These are phyloP conservation scores for Phytophthora brassicae DNA, from an alignment of 352 stramenopile species.

Conservation along the genomic window DNA sequence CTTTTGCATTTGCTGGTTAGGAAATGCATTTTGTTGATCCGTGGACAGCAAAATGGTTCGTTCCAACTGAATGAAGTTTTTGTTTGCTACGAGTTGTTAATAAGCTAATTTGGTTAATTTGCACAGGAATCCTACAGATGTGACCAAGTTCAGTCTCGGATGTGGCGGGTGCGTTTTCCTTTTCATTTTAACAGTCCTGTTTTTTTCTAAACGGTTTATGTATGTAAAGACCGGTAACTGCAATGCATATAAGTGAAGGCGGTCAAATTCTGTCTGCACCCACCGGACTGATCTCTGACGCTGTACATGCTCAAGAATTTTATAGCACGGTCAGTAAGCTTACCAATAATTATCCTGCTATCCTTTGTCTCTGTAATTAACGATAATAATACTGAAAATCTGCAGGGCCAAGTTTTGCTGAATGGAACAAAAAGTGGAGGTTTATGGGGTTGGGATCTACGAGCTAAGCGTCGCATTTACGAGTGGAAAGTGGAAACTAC, in stretches of 20 bases:
- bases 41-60: conserved; percentile 38
- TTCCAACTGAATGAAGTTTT: not conserved
- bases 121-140: conserved; percentile 24
- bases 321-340: conserved; percentile 34
- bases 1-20: conserved; percentile 4
- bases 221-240: conserved; percentile 11
- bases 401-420: conserved; percentile 40
- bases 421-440: conserved; percentile 52
- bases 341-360: not conserved
- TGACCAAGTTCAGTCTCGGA: conserved; percentile 34
- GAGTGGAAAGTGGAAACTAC: conserved; percentile 18
- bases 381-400: not conserved
- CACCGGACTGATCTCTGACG: conserved; percentile 30
- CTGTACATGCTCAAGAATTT: conserved; percentile 52
- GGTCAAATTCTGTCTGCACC: conserved; percentile 21
- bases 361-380: not conserved
- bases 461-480: conserved; percentile 28
- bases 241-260: conserved; percentile 27
- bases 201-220: not conserved
- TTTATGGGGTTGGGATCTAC: conserved; percentile 57
- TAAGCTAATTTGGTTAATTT: not conserved
- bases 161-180: conserved; percentile 26
- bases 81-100: not conserved
- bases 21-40: conserved; percentile 29
- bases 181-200: not conserved